Evolutionary conservation across 176 grass and related monocot genomes (phyloP).

Genomic region (Rhynchospora pubera): DNA sequence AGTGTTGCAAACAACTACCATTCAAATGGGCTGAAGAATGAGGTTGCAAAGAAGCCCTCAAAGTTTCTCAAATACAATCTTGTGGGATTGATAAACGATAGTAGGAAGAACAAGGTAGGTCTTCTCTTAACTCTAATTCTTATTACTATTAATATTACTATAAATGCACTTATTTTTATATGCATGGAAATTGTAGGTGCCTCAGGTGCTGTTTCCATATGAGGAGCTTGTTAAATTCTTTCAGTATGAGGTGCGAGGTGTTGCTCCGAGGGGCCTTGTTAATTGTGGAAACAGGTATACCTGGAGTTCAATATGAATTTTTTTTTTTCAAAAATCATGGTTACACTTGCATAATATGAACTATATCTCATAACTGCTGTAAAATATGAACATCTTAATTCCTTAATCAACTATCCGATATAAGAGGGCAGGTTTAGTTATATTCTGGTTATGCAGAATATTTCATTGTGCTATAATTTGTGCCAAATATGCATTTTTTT

Average conservation of each 20-base stretch:
- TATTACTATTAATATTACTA: slow-evolving; percentile 16
- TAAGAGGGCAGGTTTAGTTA: neutral
- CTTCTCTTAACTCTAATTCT: slow-evolving; percentile 9
- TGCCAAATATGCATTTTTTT: neutral
- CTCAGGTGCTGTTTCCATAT: slow-evolving; percentile 71
- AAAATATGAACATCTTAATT: neutral
- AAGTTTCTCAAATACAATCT: slow-evolving; percentile 83
- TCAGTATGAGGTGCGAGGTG: slow-evolving; percentile 60
- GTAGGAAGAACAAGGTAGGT: slow-evolving; percentile 76
- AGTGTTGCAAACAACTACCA: slow-evolving; percentile 33
- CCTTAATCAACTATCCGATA: neutral
- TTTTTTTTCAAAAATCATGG: neutral
- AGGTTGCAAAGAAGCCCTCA: slow-evolving; percentile 59
- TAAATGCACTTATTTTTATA: slow-evolving; percentile 22
- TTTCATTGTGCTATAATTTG: slow-evolving; percentile 3
- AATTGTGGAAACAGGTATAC: slow-evolving; percentile 98
- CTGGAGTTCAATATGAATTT: neutral
- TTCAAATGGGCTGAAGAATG: slow-evolving; percentile 52
- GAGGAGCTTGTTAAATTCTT: slow-evolving; percentile 98
- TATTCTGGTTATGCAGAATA: neutral
- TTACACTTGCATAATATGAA: neutral
- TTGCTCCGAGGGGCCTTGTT: slow-evolving; percentile 89
- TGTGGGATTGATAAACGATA: slow-evolving; percentile 90
- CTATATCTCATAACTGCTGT: neutral
- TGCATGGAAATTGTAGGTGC: slow-evolving; percentile 27